phyloP scores from a whole-genome alignment of 2,329 filamentous ascomycete species.

The Penicillium sp. region DNA sequence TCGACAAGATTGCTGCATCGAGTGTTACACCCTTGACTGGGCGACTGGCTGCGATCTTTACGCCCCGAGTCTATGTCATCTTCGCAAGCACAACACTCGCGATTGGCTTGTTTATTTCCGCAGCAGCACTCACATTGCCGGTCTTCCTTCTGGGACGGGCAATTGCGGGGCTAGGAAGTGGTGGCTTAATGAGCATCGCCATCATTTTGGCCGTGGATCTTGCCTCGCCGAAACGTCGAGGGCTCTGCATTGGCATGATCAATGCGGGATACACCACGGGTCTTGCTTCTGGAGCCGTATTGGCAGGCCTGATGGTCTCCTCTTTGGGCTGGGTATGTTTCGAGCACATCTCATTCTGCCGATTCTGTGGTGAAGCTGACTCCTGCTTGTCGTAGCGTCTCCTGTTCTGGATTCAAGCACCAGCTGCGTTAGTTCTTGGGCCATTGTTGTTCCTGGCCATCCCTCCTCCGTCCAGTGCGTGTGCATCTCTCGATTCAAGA shows the following conservation, averaged over 20 bases:
- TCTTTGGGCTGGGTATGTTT: slow-evolving; percentile 62
- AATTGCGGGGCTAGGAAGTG: slow-evolving; percentile 62
- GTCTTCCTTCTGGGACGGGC: slow-evolving; percentile 64
- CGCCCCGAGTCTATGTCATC: slow-evolving; percentile 60
- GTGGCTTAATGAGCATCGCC: slow-evolving; percentile 65
- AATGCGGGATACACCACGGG: slow-evolving; percentile 69
- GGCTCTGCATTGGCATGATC: slow-evolving; percentile 66
- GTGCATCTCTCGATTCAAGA: slow-evolving; percentile 34
- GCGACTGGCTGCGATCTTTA: slow-evolving; percentile 68
- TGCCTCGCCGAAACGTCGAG: slow-evolving; percentile 59
- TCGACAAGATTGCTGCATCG: slow-evolving; percentile 48
- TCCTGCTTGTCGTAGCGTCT: slow-evolving; percentile 47
- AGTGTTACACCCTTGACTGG: slow-evolving; percentile 64
- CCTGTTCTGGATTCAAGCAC: slow-evolving; percentile 67
- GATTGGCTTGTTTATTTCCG: slow-evolving; percentile 59
- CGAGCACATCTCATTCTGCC: background rate
- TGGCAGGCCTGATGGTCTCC: slow-evolving; percentile 60
- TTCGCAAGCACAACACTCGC: slow-evolving; percentile 55
- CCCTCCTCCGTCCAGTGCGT: slow-evolving; percentile 42
- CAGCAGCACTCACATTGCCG: slow-evolving; percentile 52
- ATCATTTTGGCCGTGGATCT: slow-evolving; percentile 74
- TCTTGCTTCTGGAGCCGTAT: slow-evolving; percentile 63
- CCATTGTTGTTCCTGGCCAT: slow-evolving; percentile 60
- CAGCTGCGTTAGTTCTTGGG: slow-evolving; percentile 57
- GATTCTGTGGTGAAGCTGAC: background rate